These are phyloP conservation scores for Scheffersomyces stipitis DNA, from an alignment of 805 yeast genomes.

Conservation along the genomic window DNA sequence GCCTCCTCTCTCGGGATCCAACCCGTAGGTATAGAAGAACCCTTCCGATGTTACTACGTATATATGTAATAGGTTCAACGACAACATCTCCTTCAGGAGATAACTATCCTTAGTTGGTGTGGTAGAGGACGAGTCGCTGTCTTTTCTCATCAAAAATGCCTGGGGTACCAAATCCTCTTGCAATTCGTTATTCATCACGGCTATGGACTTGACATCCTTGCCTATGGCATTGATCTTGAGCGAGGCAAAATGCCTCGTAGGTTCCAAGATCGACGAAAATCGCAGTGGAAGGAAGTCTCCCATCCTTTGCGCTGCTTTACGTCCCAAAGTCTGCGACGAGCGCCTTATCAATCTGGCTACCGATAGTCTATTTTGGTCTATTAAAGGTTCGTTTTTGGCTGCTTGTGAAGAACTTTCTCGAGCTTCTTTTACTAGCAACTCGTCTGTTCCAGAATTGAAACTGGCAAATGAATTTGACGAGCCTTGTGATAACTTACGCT, in stretches of 20 bases:
- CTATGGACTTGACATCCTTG: constrained; percentile 42
- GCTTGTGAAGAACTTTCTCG: neutral
- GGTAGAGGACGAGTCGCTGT: constrained; percentile 12
- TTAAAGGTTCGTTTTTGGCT: constrained; percentile 55
- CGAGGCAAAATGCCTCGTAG: constrained; percentile 88
- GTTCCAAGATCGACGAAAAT: constrained; percentile 81
- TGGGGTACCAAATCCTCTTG: constrained; percentile 32
- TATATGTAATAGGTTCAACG: constrained; percentile 43
- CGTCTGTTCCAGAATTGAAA: constrained; percentile 26
- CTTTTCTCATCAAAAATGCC: constrained; percentile 19
- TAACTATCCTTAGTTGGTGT: constrained; percentile 5
- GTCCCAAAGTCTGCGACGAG: constrained; percentile 73
- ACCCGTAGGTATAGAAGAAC: constrained; percentile 71
- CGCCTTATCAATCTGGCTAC: constrained; percentile 75
- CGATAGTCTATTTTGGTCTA: constrained; percentile 68
- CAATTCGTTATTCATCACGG: constrained; percentile 43
- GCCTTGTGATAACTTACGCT: constrained; percentile 39
- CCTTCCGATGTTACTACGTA: constrained; percentile 83
- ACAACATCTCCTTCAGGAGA: constrained; percentile 20
- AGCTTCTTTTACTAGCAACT: constrained; percentile 3
- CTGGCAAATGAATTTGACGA: constrained; percentile 37
- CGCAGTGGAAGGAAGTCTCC: constrained; percentile 84
- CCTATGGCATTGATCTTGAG: constrained; percentile 57
- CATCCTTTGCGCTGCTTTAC: constrained; percentile 83
- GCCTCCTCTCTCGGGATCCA: constrained; percentile 89